Conservation (phyloP, 768 basidiomycete species). For the Lactarius tabidus region DNA sequence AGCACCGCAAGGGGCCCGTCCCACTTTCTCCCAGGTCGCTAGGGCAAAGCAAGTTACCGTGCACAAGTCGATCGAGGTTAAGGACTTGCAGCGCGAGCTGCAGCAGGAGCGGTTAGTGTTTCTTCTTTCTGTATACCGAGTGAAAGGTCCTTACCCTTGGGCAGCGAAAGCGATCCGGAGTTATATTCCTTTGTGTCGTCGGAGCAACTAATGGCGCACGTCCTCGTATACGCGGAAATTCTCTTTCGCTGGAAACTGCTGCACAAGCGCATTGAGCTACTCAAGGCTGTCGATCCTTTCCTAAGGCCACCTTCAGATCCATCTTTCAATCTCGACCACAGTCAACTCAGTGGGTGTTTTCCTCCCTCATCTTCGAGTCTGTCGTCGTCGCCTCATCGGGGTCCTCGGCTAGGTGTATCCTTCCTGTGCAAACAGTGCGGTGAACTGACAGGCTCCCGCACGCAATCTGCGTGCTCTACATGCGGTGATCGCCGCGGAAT, state of each 20-base stretch:
- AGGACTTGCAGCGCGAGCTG: conserved; percentile 27
- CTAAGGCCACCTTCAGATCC: conserved; percentile 2
- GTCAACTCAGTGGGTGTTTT: conserved; percentile 24
- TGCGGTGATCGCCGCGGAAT: conserved; percentile 43
- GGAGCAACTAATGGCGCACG: conserved; percentile 47
- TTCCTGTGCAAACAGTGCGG: conserved; percentile 27
- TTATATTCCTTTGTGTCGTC: conserved; percentile 25
- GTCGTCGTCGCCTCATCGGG: neutral
- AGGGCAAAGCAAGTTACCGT: conserved; percentile 31
- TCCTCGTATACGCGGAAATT: conserved; percentile 70
- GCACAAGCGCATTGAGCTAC: conserved; percentile 66
- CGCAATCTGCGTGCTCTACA: conserved; percentile 43
- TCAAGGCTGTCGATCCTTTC: conserved; percentile 53
- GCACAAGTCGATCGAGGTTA: conserved; percentile 40
- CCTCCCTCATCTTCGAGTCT: neutral
- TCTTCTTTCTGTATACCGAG: neutral
- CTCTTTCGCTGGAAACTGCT: conserved; percentile 69
- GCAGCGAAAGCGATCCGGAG: conserved; percentile 5
- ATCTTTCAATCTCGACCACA: conserved; percentile 22
- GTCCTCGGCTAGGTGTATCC: conserved; percentile 30
- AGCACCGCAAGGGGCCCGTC: conserved; percentile 31
- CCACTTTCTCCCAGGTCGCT: conserved; percentile 42
- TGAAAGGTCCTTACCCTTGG: neutral
- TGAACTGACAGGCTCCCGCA: conserved; percentile 37
- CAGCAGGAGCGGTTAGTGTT: conserved; percentile 18